A percentile compares a stretch with the other conserved stretches of the same genome.
Evolutionary conservation across 75 land plant genomes (phyloP).

Genomic region (Picea sitchensis): DNA sequence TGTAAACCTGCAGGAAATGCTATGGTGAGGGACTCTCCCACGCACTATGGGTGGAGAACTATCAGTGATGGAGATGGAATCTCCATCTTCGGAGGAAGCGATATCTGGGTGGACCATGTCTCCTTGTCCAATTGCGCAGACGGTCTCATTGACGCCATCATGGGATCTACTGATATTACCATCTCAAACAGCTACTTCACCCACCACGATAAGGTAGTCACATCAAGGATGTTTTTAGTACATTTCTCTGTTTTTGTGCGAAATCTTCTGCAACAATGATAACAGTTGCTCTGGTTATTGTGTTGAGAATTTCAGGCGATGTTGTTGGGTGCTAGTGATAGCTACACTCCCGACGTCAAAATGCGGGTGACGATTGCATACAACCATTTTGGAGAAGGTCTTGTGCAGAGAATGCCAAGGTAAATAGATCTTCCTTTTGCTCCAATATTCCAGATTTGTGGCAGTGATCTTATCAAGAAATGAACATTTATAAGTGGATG

Average conservation of each 20-base stretch:
- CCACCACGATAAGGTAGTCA: constrained; percentile 53
- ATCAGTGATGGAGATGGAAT: constrained; percentile 45
- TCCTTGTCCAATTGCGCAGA: constrained; percentile 37
- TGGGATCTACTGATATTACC: constrained; percentile 46
- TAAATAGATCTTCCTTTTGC: no score
- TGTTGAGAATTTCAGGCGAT: constrained; percentile 14
- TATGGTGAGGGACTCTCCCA: constrained; percentile 36
- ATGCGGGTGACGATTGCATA: constrained; percentile 46
- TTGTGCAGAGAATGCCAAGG: constrained; percentile 41
- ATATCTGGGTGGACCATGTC: constrained; percentile 48
- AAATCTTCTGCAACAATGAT: not conserved
- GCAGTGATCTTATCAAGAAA: no score
- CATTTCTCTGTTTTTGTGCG: not conserved
- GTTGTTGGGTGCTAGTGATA: constrained; percentile 30
- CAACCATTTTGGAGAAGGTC: constrained; percentile 38
- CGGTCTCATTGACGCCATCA: constrained; percentile 45
- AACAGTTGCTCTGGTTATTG: constrained; percentile 22
- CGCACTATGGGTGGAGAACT: constrained; percentile 40
- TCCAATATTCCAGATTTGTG: no score
- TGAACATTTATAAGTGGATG: no score
- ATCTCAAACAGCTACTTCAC: constrained; percentile 49
- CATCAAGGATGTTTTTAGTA: constrained; percentile 16
- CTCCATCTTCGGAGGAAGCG: constrained; percentile 26
- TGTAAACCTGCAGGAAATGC: constrained; percentile 48
- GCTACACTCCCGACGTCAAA: constrained; percentile 19